phyloP scores from a whole-genome alignment of 2,329 filamentous ascomycete genomes.

The Ophiostoma sp. region DNA sequence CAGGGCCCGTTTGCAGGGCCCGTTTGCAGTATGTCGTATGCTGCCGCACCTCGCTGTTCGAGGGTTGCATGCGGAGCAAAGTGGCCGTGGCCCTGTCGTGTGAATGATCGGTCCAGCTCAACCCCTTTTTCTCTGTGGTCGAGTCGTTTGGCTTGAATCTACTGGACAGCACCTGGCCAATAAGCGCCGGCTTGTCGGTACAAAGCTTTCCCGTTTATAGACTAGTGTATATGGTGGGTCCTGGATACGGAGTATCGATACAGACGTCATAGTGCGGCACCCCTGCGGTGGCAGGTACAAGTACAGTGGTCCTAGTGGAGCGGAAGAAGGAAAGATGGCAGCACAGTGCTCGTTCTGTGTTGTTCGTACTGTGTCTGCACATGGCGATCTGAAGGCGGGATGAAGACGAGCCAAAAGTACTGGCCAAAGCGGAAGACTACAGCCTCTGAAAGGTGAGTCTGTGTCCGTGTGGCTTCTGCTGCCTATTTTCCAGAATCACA shows the following conservation, averaged over 20 bases:
- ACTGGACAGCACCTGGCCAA: too few relatives aligned
- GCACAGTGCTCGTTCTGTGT: not conserved
- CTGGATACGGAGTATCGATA: not conserved
- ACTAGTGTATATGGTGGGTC: not conserved
- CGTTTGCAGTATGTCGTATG: not conserved
- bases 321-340: not conserved
- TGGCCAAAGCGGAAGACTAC: too few relatives aligned
- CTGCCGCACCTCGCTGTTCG: not conserved
- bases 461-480: too few relatives aligned
- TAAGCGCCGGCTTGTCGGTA: too few relatives aligned
- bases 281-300: constrained; percentile 8
- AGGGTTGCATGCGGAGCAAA: constrained; percentile 13
- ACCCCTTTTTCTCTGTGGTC: not conserved
- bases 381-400: not conserved
- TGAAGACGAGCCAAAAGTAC: not conserved
- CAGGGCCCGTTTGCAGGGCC: too few relatives aligned
- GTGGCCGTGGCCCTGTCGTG: not conserved
- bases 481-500: too few relatives aligned
- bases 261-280: constrained; percentile 11
- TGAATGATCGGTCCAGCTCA: not conserved
- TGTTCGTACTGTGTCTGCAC: not conserved
- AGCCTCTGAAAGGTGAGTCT: too few relatives aligned
- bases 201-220: not conserved
- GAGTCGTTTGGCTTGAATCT: not conserved
- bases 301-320: not conserved